These are phyloP conservation scores for Scheffersomyces illinoinensis DNA, from an alignment of 1,139 yeast species.

Conservation along the genomic window DNA sequence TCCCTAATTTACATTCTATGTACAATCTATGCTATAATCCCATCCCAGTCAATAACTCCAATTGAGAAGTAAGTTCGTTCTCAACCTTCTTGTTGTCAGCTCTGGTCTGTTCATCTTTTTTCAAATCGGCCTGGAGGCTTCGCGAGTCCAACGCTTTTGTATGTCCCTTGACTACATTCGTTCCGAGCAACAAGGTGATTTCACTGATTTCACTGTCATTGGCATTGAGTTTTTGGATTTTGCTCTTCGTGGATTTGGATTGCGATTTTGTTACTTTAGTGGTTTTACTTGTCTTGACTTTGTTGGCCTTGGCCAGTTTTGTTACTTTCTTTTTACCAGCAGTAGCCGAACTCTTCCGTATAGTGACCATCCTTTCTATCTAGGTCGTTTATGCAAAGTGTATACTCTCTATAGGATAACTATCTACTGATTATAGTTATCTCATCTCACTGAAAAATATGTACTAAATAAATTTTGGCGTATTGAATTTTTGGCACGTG, in stretches of 20 bases:
- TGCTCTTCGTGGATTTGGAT: slow-evolving; percentile 37
- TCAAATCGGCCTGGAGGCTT: slow-evolving; percentile 42
- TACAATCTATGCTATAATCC: slow-evolving; percentile 24
- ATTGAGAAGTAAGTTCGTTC: slow-evolving; percentile 53
- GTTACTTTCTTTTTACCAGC: not conserved
- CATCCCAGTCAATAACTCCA: slow-evolving; percentile 60
- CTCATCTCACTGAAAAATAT: not conserved
- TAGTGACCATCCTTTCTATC: not conserved
- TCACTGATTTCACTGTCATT: slow-evolving; percentile 37
- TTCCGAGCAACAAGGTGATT: slow-evolving; percentile 27
- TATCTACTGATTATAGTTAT: not conserved
- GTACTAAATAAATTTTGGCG: not conserved
- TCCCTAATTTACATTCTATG: not conserved
- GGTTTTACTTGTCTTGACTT: slow-evolving; percentile 7
- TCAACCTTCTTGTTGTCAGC: slow-evolving; percentile 45
- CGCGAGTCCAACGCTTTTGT: slow-evolving; percentile 33
- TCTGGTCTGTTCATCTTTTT: slow-evolving; percentile 38
- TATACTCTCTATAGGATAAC: not conserved
- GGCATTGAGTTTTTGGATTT: slow-evolving; percentile 47
- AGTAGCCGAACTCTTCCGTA: not conserved
- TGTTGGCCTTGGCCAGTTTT: not conserved
- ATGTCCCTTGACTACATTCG: slow-evolving; percentile 12
- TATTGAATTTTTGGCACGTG: not conserved
- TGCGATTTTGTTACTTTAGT: slow-evolving; percentile 16
- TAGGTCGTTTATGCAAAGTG: not conserved